These are phyloP conservation scores for Pezicula neosporulosa DNA, from an alignment of 2,329 filamentous ascomycete species.

Conservation along the genomic window DNA sequence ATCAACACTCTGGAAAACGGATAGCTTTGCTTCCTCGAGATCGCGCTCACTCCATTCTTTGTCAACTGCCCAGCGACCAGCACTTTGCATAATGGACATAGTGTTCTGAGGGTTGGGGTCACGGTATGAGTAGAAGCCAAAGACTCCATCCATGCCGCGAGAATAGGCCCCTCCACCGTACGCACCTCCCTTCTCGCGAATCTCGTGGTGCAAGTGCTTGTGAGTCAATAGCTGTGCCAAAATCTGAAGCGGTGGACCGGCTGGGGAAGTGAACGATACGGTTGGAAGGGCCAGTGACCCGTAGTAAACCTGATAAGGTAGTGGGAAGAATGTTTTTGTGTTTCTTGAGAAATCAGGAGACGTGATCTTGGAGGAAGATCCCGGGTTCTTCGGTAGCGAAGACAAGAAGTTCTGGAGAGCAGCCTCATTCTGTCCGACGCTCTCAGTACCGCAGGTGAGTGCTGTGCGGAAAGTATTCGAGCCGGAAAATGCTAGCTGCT, in stretches of 20 bases:
- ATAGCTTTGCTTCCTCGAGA: conserved; percentile 93
- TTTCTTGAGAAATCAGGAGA: conserved; percentile 37
- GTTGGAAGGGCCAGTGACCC: conserved; percentile 80
- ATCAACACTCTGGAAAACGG: conserved; percentile 88
- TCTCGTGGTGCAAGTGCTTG: conserved; percentile 95
- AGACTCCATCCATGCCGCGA: conserved; percentile 75
- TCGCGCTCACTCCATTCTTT: conserved; percentile 79
- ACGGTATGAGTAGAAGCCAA: conserved; percentile 94
- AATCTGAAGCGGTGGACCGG: conserved; percentile 79
- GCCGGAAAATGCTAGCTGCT: conserved; percentile 70
- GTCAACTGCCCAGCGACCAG: conserved; percentile 79
- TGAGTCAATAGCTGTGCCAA: conserved; percentile 91
- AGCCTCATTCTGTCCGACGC: conserved; percentile 64
- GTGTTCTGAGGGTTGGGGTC: conserved; percentile 94
- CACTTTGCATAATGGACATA: conserved; percentile 76
- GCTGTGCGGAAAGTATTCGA: conserved; percentile 70
- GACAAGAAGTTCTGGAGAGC: conserved; percentile 70
- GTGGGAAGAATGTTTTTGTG: conserved; percentile 81
- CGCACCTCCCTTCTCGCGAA: conserved; percentile 94
- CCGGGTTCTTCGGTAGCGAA: conserved; percentile 46
- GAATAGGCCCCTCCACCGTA: conserved; percentile 91
- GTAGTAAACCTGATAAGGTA: conserved; percentile 98
- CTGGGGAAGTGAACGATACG: conserved; percentile 72
- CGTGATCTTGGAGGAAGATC: conserved; percentile 34
- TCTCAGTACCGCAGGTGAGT: conserved; percentile 80